Evolutionary conservation across 75 land plant species (phyloP).

Genomic region (Cupressus sempervirens): DNA sequence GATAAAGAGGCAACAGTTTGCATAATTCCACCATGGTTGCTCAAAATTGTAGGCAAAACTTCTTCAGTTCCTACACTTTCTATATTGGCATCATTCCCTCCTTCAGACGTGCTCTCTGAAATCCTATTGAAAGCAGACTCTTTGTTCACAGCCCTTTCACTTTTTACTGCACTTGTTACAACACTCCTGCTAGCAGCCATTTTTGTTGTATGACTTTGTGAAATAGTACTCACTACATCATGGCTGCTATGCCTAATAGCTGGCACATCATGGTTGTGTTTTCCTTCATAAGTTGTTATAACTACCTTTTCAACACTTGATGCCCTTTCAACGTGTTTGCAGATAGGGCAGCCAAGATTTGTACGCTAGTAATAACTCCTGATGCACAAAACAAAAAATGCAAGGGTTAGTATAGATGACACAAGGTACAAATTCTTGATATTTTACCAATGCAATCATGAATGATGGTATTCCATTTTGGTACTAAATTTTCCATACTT

Average conservation of each 20-base stretch:
- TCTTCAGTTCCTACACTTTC: neutral
- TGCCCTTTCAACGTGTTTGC: constrained; percentile 90
- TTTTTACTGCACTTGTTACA: neutral
- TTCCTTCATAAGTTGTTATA: constrained; percentile 93
- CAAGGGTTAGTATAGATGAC: neutral
- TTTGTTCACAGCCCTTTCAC: neutral
- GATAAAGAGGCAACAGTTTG: neutral
- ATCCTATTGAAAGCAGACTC: constrained; percentile 5
- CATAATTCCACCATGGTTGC: neutral
- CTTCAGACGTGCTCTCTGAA: constrained; percentile 15
- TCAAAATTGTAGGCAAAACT: neutral
- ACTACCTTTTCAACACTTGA: constrained; percentile 73
- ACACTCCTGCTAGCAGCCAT: neutral
- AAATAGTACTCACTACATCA: constrained; percentile 22
- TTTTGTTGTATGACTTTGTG: neutral
- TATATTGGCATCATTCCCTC: constrained; percentile 1
- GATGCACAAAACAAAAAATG: constrained; percentile 9
- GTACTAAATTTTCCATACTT: neutral
- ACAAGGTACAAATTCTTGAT: neutral
- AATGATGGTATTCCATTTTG: neutral
- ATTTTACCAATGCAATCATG: neutral
- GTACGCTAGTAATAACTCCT: constrained; percentile 98
- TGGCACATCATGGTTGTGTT: constrained; percentile 89
- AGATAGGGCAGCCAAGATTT: constrained; percentile 64
- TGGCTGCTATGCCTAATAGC: constrained; percentile 60